A percentile compares a stretch with the other conserved stretches of the same genome.
phyloP scores from a whole-genome alignment of 2,329 filamentous ascomycete species.

The Phialophora verrucosa region DNA sequence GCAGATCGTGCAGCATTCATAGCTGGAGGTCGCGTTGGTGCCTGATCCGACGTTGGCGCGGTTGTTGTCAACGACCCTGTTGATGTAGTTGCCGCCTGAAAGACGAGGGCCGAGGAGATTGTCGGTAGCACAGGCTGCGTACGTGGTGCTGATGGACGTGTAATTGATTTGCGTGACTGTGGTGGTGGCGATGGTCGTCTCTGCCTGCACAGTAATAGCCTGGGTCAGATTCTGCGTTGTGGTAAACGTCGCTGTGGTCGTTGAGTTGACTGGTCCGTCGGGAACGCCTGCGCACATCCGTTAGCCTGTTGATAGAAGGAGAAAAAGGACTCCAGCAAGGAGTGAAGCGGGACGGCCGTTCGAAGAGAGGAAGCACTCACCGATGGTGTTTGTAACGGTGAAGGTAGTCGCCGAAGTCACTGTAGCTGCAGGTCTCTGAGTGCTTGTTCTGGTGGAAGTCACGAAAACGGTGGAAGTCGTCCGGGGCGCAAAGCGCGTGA shows the following conservation, averaged over 20 bases:
- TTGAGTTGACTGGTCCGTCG: slow-evolving; percentile 7
- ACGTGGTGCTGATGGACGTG: not conserved
- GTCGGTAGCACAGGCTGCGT: slow-evolving; percentile 13
- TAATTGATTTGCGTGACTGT: not conserved
- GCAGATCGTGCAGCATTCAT: slow-evolving; percentile 14
- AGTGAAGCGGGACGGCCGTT: not conserved
- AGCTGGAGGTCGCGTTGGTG: slow-evolving; percentile 13
- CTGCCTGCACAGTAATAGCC: not conserved
- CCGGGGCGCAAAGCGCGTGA: slow-evolving; percentile 1
- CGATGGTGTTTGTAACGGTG: slow-evolving; percentile 2
- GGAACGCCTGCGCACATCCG: not conserved
- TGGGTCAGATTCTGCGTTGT: not conserved
- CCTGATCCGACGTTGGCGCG: not conserved
- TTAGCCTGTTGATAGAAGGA: not conserved
- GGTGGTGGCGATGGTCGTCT: not conserved
- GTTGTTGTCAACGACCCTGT: slow-evolving; percentile 3
- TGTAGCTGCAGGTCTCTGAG: slow-evolving; percentile 1
- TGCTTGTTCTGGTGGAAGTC: slow-evolving; percentile 13
- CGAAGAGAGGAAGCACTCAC: not conserved
- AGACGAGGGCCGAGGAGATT: slow-evolving; percentile 13
- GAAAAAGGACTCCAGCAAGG: not conserved
- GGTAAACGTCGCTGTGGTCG: not conserved
- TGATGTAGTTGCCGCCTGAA: slow-evolving; percentile 13
- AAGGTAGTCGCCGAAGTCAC: slow-evolving; percentile 3
- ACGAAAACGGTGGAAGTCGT: slow-evolving; percentile 7